phyloP scores from a whole-genome alignment of 2,329 filamentous ascomycete genomes.

The Colletotrichum eleusines region DNA sequence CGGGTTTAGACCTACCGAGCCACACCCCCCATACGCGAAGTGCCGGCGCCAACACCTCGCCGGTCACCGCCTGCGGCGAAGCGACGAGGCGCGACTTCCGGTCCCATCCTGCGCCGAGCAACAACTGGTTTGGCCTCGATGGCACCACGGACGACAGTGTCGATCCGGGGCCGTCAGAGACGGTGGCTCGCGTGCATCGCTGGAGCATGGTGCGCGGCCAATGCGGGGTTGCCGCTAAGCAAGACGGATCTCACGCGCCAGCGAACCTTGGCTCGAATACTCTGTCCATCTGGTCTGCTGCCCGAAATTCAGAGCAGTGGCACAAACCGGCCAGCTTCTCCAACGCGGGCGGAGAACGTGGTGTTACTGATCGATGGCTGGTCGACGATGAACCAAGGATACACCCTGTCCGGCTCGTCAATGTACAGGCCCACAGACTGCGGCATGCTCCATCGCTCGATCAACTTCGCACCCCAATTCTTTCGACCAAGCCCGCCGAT shows the following conservation, averaged over 20 bases:
- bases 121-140: conserved; percentile 39
- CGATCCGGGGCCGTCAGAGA: conserved; percentile 6
- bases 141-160: conserved; percentile 15
- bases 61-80: background rate
- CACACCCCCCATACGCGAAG: background rate
- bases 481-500: conserved; percentile 10
- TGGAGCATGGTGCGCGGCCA: conserved; percentile 11
- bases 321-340: conserved; percentile 10
- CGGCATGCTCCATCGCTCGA: conserved; percentile 34
- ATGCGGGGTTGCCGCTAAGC: conserved; percentile 32
- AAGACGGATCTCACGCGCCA: conserved; percentile 27
- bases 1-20: background rate
- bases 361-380: conserved; percentile 35
- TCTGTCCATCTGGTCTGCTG: conserved; percentile 17
- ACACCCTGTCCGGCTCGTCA: conserved; percentile 34
- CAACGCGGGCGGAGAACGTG: conserved; percentile 12
- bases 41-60: background rate
- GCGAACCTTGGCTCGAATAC: conserved; percentile 18
- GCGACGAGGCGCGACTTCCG: conserved; percentile 4
- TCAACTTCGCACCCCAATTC: conserved; percentile 34
- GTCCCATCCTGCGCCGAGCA: conserved; percentile 2
- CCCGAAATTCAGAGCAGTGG: conserved; percentile 2
- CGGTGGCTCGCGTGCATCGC: conserved; percentile 4
- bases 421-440: conserved; percentile 32
- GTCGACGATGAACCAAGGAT: conserved; percentile 33